These are phyloP conservation scores for Groenewaldozyma tartarivorans DNA, from an alignment of 805 yeast species.

Conservation along the genomic window DNA sequence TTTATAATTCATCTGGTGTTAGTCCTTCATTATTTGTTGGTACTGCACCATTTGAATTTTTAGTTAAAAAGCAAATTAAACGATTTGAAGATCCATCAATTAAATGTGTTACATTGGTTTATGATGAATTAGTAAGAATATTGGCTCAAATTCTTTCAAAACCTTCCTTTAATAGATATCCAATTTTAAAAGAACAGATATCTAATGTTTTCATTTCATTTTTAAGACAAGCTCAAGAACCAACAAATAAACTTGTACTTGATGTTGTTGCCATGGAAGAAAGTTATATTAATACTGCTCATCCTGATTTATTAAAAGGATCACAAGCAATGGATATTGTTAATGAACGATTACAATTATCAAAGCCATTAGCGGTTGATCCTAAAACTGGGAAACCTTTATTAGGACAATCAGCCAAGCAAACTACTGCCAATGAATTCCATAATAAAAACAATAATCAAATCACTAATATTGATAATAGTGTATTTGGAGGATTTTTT, in stretches of 20 bases:
- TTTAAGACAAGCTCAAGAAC: conserved; percentile 67
- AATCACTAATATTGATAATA: no score
- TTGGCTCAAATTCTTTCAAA: conserved; percentile 73
- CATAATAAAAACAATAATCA: conserved; percentile 19
- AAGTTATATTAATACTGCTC: conserved; percentile 94
- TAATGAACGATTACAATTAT: conserved; percentile 74
- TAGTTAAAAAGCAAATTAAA: conserved; percentile 85
- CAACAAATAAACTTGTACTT: conserved; percentile 75
- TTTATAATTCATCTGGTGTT: conserved; percentile 94
- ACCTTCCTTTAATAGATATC: conserved; percentile 81
- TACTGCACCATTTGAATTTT: conserved; percentile 92
- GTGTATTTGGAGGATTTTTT: conserved; percentile 66
- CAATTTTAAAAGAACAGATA: conserved; percentile 79
- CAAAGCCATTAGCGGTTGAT: conserved; percentile 47
- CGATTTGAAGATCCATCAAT: conserved; percentile 91
- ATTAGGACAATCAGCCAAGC: conserved; percentile 16
- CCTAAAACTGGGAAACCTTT: conserved; percentile 85
- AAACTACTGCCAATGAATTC: not conserved
- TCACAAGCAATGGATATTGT: conserved; percentile 91
- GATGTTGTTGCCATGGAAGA: conserved; percentile 84
- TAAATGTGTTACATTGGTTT: conserved; percentile 80
- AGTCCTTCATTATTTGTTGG: conserved; percentile 95
- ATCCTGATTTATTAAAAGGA: conserved; percentile 92
- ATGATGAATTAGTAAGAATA: conserved; percentile 90
- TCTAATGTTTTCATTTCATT: conserved; percentile 70